Percentiles rank a stretch among this genome's conserved stretches.
Evolutionary conservation across 2,329 filamentous ascomycete species (phyloP).

Genomic region (Huntiella moniliformis): DNA sequence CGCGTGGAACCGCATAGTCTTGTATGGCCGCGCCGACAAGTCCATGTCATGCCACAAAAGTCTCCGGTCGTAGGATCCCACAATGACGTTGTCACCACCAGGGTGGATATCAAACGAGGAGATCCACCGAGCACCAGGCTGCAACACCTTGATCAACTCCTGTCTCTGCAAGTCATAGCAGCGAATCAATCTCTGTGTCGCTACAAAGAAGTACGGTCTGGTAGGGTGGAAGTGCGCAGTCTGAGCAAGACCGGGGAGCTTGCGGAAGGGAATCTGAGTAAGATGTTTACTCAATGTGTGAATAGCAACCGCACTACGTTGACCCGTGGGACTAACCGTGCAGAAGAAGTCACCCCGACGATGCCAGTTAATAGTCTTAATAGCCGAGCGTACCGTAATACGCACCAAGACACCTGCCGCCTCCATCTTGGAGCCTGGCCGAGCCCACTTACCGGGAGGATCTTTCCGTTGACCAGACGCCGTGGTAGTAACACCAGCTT

Average conservation of each 20-base stretch:
- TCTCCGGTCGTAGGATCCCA: conserved; percentile 84
- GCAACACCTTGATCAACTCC: conserved; percentile 78
- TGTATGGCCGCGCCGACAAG: conserved; percentile 75
- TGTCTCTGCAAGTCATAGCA: conserved; percentile 87
- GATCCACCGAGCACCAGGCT: conserved; percentile 86
- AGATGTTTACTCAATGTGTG: conserved; percentile 90
- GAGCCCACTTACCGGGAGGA: conserved; percentile 62
- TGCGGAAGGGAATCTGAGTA: conserved; percentile 84
- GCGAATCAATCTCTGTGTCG: conserved; percentile 81
- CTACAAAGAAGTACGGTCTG: conserved; percentile 85
- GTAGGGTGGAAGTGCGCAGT: conserved; percentile 88
- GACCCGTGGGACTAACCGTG: conserved; percentile 67
- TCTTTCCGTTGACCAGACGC: conserved; percentile 47
- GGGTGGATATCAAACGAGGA: conserved; percentile 86
- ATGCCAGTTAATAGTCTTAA: conserved; percentile 90
- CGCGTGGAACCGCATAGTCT: conserved; percentile 85
- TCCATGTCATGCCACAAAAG: conserved; percentile 96
- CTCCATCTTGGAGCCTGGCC: conserved; percentile 55
- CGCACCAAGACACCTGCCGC: conserved; percentile 64
- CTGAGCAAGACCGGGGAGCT: conserved; percentile 56
- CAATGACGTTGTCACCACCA: conserved; percentile 81
- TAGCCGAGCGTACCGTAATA: conserved; percentile 56
- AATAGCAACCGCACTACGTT: conserved; percentile 68
- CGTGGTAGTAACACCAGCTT: conserved; percentile 26
- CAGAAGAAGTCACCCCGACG: conserved; percentile 85